Evolutionary conservation across 768 basidiomycete species (phyloP), one percentile per base, ranked within the genome.

Genomic region (Naganishia vaughanmartiniae): DNA sequence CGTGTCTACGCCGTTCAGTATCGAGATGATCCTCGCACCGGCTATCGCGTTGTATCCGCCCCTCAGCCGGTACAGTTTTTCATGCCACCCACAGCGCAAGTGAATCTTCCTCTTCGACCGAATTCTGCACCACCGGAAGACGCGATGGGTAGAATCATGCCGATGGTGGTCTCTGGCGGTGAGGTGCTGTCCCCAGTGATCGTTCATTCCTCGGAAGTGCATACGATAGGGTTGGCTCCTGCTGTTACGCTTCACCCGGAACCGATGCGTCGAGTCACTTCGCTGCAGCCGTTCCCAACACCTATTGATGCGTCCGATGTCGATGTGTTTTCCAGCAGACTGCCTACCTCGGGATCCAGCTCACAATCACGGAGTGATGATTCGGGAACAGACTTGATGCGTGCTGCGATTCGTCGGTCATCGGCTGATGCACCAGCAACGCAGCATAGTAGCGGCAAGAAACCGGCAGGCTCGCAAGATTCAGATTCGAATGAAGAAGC

Each of bases 401-500:
- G 24, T 0, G 60, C 60, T 30, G 60, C 60, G 24, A 63, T 63
- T 15, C 60, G 60, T 17, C 36, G 60, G 17, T 63, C 60, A 3
- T 63, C 60, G 2, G 60, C 39, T 21, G 60, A 63, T 45, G 60
- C 36, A 30, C 39, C 60, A n/a, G 60, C n/a, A 4, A 63, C 10
- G 28, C 39, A 46, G 42, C 21, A 26, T 42, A 45, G 48, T 51
- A 51, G 48, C n/a, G 48, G 39, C 6, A 45, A 63, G 39, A 63
- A 63, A 21, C 48, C 48, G 7, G 9, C 24, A 45, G 31, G 36
- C 2, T 63, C 60, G 24, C 60, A 63, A 30, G 70, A 57, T 24
- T 58, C 67, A 7, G 71, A 72, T 54, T 65, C 58, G 21, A 65
- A 72, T 33, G 67, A 72, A 30, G 71, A 72, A 54, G 71, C 71